Evolutionary conservation across 2,329 filamentous ascomycete genomes (phyloP).

Genomic region (Ophiostoma fasciatum): DNA sequence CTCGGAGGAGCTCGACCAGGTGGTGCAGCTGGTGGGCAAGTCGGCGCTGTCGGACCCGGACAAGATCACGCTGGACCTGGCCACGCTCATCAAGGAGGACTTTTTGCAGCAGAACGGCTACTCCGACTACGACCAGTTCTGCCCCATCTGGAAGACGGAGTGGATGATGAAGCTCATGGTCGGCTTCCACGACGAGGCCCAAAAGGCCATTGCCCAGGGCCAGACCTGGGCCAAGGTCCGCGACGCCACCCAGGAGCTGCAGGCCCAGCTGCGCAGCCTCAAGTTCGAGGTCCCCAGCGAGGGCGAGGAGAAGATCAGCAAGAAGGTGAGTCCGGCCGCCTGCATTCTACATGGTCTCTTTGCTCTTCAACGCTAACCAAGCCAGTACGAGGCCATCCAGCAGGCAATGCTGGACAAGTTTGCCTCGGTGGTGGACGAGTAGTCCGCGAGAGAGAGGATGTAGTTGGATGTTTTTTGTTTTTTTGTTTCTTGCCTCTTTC

Average conservation of each 20-base stretch:
- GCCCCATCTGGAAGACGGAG: conserved; percentile 97
- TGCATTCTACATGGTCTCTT: neutral
- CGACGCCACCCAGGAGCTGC: conserved; percentile 77
- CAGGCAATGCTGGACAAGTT: conserved; percentile 96
- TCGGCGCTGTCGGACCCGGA: conserved; percentile 89
- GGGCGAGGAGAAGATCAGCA: conserved; percentile 62
- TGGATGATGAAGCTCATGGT: conserved; percentile 99
- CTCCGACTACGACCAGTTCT: conserved; percentile 98
- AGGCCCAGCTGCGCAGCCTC: conserved; percentile 72
- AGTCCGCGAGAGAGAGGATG: conserved; percentile 1
- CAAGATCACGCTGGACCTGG: conserved; percentile 95
- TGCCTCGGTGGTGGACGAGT: conserved; percentile 90
- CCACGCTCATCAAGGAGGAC: conserved; percentile 88
- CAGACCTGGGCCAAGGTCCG: conserved; percentile 87
- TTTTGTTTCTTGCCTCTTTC: neutral
- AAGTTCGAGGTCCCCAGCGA: conserved; percentile 93
- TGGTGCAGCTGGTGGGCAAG: conserved; percentile 96
- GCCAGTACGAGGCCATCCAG: conserved; percentile 77
- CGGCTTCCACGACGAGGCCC: conserved; percentile 91
- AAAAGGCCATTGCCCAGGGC: conserved; percentile 86
- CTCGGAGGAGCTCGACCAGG: conserved; percentile 94
- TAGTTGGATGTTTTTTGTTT: neutral
- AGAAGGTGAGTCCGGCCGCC: conserved; percentile 50
- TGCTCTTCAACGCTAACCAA: neutral
- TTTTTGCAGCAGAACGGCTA: conserved; percentile 99